Evolutionary conservation across 805 yeast genomes (phyloP), one percentile per base, ranked within the genome.

Genomic region (Candida taoyuanica): DNA sequence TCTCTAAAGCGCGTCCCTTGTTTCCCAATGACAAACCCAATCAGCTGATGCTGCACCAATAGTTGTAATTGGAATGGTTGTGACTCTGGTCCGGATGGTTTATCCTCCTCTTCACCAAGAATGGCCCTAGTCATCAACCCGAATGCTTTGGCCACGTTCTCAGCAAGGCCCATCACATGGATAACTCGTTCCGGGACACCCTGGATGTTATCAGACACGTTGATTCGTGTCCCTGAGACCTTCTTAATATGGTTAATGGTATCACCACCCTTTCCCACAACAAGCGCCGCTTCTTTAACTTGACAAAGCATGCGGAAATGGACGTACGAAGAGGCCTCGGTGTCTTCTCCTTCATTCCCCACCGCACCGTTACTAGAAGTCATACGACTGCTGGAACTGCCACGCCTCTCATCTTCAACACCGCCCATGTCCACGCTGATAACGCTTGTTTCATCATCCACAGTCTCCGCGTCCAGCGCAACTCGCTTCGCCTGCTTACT

Each of bases 211-310:
- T 84, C 91, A 49, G 85, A 76, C 12, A 84, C 85, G 50, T 78
- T 76, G 31, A 85, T 70, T 46, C 82, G 68, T 7, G 85, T 81
- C 38, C 68, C 68, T 3, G 91, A 78, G 34, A 67, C 66, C 9
- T 73, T 78, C 48, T 85, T 76, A 38, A 85, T 72, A 43, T 70
- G 79, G 30, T 73, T 69, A 34, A 85, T 82, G 13, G 71, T 74
- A 40, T 80, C 86, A n/a, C 95, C 95, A 39, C 81, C 82, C 48
- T 80, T 81, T 0, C 95, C 94, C 13, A 85, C 91, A 32, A 85
- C 68, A 16, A 73, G 59, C 3, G 85, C 78, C 2, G 94, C 89
- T 53, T 85, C 89, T 48, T 76, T 81, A 13, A 81, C 84, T 4
- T 76, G 72, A 48, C 89, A 81, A 35, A 81, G 68, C 85, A 85